These are phyloP conservation scores for Solanum rostratum DNA, from an alignment of 257 asterid species.

Conservation along the genomic window DNA sequence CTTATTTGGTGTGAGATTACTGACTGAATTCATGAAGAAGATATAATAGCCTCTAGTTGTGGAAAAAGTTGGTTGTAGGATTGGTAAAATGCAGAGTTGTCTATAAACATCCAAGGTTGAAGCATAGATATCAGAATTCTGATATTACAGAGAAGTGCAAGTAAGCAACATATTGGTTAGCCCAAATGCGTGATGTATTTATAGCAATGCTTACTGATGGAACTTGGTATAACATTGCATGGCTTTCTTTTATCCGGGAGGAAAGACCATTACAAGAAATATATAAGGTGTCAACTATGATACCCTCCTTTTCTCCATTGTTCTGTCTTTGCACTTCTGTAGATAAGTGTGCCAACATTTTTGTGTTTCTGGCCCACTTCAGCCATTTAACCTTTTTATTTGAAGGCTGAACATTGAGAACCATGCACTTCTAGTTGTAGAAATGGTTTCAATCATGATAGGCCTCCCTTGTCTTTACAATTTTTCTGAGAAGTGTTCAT, in stretches of 20 bases:
- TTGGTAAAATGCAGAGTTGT: not conserved
- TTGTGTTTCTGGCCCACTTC: not conserved
- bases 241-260: not conserved
- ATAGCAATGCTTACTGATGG: not conserved
- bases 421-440: not conserved
- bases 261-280: not conserved
- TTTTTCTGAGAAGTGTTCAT: not conserved
- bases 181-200: not conserved
- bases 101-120: not conserved
- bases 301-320: not conserved
- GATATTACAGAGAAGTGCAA: not conserved
- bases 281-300: not conserved
- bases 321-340: not conserved
- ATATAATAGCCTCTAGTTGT: not conserved
- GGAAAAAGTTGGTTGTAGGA: not conserved
- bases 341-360: not conserved
- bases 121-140: not conserved
- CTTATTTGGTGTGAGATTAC: not conserved
- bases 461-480: not conserved
- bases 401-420: not conserved
- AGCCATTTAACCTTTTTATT: not conserved
- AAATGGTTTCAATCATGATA: not conserved
- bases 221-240: not conserved
- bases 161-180: not conserved
- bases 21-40: not conserved